Conservation (phyloP, 345 rosid genomes). For the Chamaenerion angustifolium region DNA sequence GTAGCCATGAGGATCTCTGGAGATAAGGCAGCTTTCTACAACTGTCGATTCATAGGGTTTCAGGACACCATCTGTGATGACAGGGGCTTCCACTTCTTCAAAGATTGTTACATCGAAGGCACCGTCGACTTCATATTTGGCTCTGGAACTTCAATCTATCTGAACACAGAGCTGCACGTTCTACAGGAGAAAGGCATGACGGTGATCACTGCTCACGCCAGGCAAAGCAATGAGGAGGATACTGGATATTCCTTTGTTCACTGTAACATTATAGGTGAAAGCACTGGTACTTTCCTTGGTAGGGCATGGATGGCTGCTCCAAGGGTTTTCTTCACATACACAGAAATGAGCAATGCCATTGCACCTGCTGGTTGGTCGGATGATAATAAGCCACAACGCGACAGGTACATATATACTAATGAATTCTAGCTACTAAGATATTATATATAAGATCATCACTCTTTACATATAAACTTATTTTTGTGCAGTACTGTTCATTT, state of each 20-base stretch:
- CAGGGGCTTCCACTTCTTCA: conserved; percentile 49
- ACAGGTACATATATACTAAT: conserved; percentile 9
- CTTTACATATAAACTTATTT: neutral
- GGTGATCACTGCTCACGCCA: conserved; percentile 54
- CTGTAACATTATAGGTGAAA: conserved; percentile 31
- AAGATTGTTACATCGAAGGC: conserved; percentile 61
- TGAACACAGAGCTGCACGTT: conserved; percentile 25
- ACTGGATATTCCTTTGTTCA: conserved; percentile 49
- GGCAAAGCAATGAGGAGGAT: conserved; percentile 16
- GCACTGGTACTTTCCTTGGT: conserved; percentile 32
- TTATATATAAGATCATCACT: neutral
- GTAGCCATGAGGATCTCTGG: conserved; percentile 41
- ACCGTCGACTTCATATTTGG: conserved; percentile 75
- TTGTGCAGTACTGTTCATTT: conserved; percentile 24
- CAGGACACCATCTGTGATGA: conserved; percentile 69
- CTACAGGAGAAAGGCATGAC: conserved; percentile 18
- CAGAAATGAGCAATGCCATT: conserved; percentile 24
- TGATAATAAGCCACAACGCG: conserved; percentile 16
- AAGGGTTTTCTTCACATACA: conserved; percentile 32
- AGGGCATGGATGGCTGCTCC: conserved; percentile 51
- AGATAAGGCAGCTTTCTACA: conserved; percentile 44
- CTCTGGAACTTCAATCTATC: conserved; percentile 43
- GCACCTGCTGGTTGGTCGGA: conserved; percentile 39
- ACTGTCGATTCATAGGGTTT: conserved; percentile 43
- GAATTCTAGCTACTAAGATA: no score